These are phyloP conservation scores for Metarhizium brunneum DNA, from an alignment of 2,329 filamentous ascomycete species.

Conservation along the genomic window DNA sequence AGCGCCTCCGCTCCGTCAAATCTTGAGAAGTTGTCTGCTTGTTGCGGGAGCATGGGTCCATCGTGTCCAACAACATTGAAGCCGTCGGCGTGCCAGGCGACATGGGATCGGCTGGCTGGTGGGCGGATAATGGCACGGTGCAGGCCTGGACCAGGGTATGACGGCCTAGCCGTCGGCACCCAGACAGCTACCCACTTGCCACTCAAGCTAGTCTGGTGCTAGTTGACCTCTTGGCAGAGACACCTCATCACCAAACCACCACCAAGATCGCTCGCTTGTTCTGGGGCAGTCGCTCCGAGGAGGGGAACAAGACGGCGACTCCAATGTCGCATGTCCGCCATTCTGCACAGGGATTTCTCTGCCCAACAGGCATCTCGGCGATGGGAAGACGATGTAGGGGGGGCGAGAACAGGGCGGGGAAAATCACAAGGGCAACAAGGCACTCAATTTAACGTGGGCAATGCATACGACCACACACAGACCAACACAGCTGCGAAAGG, in stretches of 20 bases:
- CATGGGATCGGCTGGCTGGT: neutral
- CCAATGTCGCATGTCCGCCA: no score
- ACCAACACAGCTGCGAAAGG: neutral
- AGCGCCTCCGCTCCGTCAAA: no score
- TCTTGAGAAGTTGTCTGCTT: neutral
- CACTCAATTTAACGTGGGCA: no score
- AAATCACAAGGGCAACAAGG: no score
- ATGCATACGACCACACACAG: neutral
- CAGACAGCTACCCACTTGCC: neutral
- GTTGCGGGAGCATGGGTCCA: neutral
- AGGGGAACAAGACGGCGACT: neutral
- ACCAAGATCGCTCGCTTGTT: neutral
- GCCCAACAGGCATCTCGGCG: neutral
- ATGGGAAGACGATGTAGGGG: neutral
- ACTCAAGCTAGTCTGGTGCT: neutral
- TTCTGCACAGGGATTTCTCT: neutral
- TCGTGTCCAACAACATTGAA: neutral
- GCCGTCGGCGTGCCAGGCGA: no score
- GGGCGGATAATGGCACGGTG: no score
- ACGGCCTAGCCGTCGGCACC: neutral
- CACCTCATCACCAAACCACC: neutral
- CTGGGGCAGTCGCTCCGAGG: neutral
- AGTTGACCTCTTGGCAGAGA: neutral
- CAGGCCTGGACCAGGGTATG: neutral
- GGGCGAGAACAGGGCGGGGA: no score